These are phyloP conservation scores for Xylaria castorea DNA, from an alignment of 495 filamentous ascomycete genomes.

Conservation along the genomic window DNA sequence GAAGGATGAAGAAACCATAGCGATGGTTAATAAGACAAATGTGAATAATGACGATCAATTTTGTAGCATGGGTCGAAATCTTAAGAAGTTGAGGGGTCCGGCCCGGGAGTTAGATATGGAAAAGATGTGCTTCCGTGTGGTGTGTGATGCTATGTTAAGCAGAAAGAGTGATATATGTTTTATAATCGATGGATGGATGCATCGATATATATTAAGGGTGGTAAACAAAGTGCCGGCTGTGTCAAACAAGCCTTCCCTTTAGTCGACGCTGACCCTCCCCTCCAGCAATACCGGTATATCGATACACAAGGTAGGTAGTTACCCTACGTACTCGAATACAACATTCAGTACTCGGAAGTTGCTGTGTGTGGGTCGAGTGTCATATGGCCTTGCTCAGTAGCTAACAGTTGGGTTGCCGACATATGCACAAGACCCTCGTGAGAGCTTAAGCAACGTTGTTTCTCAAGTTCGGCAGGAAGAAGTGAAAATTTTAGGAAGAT, in stretches of 20 bases:
- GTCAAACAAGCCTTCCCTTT: constrained; percentile 7
- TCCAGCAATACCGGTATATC: neutral
- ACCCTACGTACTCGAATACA: constrained; percentile 2
- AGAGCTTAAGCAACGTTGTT: constrained; percentile 16
- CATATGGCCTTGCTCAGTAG: constrained; percentile 18
- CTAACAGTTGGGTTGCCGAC: constrained; percentile 11
- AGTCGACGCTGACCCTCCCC: neutral
- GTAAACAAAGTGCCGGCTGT: constrained; percentile 1
- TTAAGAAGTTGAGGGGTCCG: neutral
- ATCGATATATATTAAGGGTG: constrained; percentile 9
- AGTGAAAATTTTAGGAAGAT: constrained; percentile 8
- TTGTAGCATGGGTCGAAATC: neutral
- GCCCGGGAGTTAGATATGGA: constrained; percentile 11
- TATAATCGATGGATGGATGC: neutral
- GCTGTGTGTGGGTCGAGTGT: constrained; percentile 10
- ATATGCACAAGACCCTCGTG: constrained; percentile 19
- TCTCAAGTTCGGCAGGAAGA: neutral
- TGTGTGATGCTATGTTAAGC: neutral
- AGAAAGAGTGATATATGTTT: neutral
- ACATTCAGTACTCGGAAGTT: neutral
- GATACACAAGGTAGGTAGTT: neutral
- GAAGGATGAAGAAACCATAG: constrained; percentile 43
- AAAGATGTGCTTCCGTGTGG: neutral
- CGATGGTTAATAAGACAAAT: constrained; percentile 19
- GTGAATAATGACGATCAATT: constrained; percentile 15